Evolutionary conservation across 2,329 filamentous ascomycete genomes (phyloP).

Genomic region (Chaetomium globosum): DNA sequence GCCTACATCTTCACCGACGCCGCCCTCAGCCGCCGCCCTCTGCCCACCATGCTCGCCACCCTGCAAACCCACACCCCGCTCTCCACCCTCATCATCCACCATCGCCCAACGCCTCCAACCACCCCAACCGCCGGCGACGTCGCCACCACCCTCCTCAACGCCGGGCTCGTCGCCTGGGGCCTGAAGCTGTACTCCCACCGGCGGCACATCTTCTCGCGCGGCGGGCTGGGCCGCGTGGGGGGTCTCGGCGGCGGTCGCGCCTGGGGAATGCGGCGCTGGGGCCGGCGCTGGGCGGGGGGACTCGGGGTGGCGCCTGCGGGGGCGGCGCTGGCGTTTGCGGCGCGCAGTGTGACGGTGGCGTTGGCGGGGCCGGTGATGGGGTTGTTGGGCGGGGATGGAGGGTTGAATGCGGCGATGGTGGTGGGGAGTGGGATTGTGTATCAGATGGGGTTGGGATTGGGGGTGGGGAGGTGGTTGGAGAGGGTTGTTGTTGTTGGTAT

Average conservation of each 20-base stretch:
- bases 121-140: slow-evolving; percentile 50
- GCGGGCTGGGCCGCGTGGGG: slow-evolving; percentile 46
- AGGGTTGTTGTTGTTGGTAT: neutral
- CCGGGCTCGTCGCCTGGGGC: slow-evolving; percentile 56
- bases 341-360: slow-evolving; percentile 55
- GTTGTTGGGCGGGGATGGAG: slow-evolving; percentile 49
- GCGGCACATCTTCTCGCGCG: slow-evolving; percentile 48
- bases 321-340: slow-evolving; percentile 51
- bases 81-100: slow-evolving; percentile 35
- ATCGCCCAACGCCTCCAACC: no score
- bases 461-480: slow-evolving; percentile 36
- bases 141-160: slow-evolving; percentile 53
- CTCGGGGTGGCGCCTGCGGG: slow-evolving; percentile 42
- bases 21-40: slow-evolving; percentile 29
- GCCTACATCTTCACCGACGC: slow-evolving; percentile 49
- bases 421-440: slow-evolving; percentile 54
- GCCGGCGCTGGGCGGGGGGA: slow-evolving; percentile 42
- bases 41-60: slow-evolving; percentile 34
- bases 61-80: slow-evolving; percentile 42
- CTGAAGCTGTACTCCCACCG: slow-evolving; percentile 58
- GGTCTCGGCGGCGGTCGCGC: slow-evolving; percentile 45
- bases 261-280: slow-evolving; percentile 48
- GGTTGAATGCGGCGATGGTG: slow-evolving; percentile 54
- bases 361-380: slow-evolving; percentile 53
- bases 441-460: slow-evolving; percentile 43